A percentile compares a stretch with the other conserved stretches of the same genome.
These are phyloP conservation scores for Euptelea pleiosperma DNA, from an alignment of 164 flowering plant species.

Conservation along the genomic window DNA sequence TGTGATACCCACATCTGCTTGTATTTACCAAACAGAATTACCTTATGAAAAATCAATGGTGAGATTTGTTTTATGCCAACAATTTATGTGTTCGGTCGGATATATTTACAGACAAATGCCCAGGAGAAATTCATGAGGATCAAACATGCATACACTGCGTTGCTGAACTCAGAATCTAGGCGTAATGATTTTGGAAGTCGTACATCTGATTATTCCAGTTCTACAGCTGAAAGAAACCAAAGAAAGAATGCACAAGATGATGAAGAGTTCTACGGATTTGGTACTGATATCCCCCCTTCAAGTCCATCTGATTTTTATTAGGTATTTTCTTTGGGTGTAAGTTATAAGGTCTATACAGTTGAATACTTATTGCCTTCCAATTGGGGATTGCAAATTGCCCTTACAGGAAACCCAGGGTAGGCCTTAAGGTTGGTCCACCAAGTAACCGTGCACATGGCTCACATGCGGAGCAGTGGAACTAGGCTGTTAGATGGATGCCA, in stretches of 20 bases:
- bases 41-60: no score
- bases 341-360: neutral
- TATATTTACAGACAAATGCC: constrained; percentile 64
- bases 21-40: no score
- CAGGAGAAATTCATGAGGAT: constrained; percentile 92
- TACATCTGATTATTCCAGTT: constrained; percentile 42
- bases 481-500: no score
- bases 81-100: neutral
- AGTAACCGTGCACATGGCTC: no score
- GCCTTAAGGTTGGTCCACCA: neutral
- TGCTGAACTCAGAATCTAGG: constrained; percentile 63
- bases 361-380: neutral
- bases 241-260: constrained; percentile 41
- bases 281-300: constrained; percentile 30
- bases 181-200: constrained; percentile 41
- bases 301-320: neutral
- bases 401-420: neutral
- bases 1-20: no score
- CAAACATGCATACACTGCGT: constrained; percentile 85
- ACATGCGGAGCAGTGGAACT: neutral
- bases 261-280: constrained; percentile 92
- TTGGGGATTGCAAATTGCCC: neutral
- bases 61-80: neutral
- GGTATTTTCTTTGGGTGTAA: neutral
- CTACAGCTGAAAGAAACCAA: constrained; percentile 38